These are phyloP conservation scores for Farysia itapuensis DNA, from an alignment of 1,284 basidiomycete genomes.

Conservation along the genomic window DNA sequence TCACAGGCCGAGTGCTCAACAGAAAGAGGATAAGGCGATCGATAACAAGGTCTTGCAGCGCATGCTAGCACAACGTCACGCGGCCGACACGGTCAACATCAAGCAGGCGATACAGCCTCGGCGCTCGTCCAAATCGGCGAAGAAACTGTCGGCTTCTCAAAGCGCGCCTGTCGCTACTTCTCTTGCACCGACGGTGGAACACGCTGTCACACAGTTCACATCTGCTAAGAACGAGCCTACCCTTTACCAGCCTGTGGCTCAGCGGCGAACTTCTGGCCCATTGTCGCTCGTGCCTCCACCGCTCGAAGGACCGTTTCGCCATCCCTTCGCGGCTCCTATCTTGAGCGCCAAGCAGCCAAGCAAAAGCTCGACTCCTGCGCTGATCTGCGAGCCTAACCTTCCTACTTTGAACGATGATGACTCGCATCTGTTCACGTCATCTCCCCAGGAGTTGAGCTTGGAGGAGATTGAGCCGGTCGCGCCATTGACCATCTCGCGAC, in stretches of 20 bases:
- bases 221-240: not conserved
- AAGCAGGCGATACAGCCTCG: conserved; percentile 9
- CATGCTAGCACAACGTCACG: conserved; percentile 5
- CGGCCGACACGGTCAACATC: not conserved
- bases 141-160: not conserved
- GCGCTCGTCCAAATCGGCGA: conserved; percentile 3
- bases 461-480: not conserved
- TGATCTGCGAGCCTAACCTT: conserved; percentile 12
- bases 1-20: not conserved
- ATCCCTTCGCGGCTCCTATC: conserved; percentile 9
- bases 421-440: conserved; percentile 1
- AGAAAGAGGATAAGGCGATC: not conserved
- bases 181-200: not conserved
- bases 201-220: conserved; percentile 1
- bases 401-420: conserved; percentile 2
- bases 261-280: conserved; percentile 8
- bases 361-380: conserved; percentile 1
- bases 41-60: conserved; percentile 6
- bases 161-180: not conserved
- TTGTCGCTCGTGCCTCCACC: conserved; percentile 13
- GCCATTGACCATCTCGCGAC: conserved; percentile 2
- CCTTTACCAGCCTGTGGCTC: conserved; percentile 1
- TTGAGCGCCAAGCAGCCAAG: conserved; percentile 2
- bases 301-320: conserved; percentile 9
- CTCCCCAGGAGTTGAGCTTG: not conserved